Evolutionary conservation across 257 asterid species (phyloP).

Genomic region (Phtheirospermum japonicum): DNA sequence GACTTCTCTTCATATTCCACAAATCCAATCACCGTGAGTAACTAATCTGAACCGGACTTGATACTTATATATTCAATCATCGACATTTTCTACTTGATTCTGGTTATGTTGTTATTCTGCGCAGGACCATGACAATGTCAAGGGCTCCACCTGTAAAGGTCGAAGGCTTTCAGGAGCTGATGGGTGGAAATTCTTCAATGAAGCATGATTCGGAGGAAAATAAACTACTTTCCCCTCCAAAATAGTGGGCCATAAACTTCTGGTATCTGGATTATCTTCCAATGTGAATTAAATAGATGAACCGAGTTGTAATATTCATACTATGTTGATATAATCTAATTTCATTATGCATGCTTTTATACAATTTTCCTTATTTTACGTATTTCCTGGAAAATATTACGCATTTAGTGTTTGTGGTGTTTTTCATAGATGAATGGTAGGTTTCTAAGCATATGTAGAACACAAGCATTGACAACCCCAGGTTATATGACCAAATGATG

Average conservation of each 20-base stretch:
- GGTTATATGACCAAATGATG: too few relatives aligned
- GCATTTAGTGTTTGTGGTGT: too few relatives aligned
- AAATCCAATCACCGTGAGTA: constrained; percentile 74
- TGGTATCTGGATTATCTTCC: constrained; percentile 10
- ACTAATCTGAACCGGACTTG: constrained; percentile 3
- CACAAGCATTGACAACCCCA: too few relatives aligned
- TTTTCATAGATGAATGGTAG: too few relatives aligned
- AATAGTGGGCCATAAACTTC: constrained; percentile 29
- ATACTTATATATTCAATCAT: constrained; percentile 9
- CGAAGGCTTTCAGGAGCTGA: constrained; percentile 96
- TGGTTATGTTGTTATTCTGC: constrained; percentile 16
- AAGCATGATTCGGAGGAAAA: constrained; percentile 83
- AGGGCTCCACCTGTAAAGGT: constrained; percentile 99
- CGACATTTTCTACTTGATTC: background rate
- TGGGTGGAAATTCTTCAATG: constrained; percentile 81
- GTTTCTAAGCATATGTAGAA: too few relatives aligned
- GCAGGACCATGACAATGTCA: constrained; percentile 70
- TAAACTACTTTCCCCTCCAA: constrained; percentile 66
- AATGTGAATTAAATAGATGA: constrained; percentile 25
- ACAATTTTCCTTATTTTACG: too few relatives aligned
- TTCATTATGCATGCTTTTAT: constrained; percentile 7
- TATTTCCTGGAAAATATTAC: too few relatives aligned
- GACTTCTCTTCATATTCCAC: constrained; percentile 68
- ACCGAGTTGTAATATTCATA: constrained; percentile 5
- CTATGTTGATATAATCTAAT: constrained; percentile 10